Conservation (phyloP, 1,284 basidiomycete genomes). For the Apiotrichum gamsii region DNA sequence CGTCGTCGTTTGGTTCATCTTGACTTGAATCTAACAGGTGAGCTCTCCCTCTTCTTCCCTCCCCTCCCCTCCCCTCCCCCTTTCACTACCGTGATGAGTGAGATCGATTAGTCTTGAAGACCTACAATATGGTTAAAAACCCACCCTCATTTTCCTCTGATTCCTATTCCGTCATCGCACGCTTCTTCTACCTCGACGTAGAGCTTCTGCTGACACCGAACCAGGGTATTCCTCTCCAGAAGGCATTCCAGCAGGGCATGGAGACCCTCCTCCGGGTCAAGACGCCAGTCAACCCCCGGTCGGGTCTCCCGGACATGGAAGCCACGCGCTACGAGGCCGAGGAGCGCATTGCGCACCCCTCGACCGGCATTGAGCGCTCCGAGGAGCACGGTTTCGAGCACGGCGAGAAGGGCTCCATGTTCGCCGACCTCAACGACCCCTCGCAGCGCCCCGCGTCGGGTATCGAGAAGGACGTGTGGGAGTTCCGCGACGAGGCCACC, state of each 20-base stretch:
- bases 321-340: constrained; percentile 6
- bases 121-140: constrained; percentile 44
- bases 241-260: constrained; percentile 41
- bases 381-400: constrained; percentile 38
- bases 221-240: constrained; percentile 37
- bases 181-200: neutral
- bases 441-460: constrained; percentile 6
- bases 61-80: neutral
- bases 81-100: constrained; percentile 37
- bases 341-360: constrained; percentile 28
- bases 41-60: constrained; percentile 16
- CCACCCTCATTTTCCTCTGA: constrained; percentile 46
- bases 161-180: constrained; percentile 6
- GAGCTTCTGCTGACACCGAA: constrained; percentile 15
- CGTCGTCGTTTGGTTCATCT: neutral
- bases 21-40: constrained; percentile 29
- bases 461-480: constrained; percentile 38
- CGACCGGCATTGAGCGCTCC: constrained; percentile 29
- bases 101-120: constrained; percentile 50
- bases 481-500: constrained; percentile 33
- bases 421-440: constrained; percentile 19
- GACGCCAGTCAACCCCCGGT: neutral
- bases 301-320: constrained; percentile 11
- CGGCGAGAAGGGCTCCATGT: constrained; percentile 29
- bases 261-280: constrained; percentile 38